These are phyloP conservation scores for Zoysia pacifica DNA, from an alignment of 176 grass and related monocot genomes.

Conservation along the genomic window DNA sequence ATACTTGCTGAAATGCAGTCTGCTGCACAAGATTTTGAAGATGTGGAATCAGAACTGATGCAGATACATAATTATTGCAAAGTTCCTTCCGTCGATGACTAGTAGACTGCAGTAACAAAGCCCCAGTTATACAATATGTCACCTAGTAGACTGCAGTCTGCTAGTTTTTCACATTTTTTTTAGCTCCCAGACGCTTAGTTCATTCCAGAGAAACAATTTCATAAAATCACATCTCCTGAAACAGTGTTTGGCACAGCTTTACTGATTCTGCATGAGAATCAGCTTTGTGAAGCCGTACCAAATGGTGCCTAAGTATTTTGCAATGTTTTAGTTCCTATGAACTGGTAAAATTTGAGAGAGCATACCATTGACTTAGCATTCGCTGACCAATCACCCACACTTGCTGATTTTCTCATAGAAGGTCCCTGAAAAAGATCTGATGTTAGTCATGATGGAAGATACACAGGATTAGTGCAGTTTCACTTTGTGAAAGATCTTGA, in stretches of 20 bases:
- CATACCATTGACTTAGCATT: constrained; percentile 64
- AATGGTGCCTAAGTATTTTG: too few relatives aligned
- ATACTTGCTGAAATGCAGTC: constrained; percentile 95
- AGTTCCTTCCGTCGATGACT: constrained; percentile 62
- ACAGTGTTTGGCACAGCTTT: too few relatives aligned
- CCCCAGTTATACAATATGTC: neutral
- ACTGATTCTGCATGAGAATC: too few relatives aligned
- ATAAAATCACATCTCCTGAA: too few relatives aligned
- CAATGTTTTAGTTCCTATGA: neutral
- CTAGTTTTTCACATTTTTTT: too few relatives aligned
- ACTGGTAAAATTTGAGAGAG: constrained; percentile 25
- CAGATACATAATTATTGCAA: constrained; percentile 59
- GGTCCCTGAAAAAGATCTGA: constrained; percentile 59
- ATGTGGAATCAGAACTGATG: constrained; percentile 83
- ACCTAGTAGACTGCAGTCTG: too few relatives aligned
- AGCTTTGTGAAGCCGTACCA: too few relatives aligned
- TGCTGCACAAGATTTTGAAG: constrained; percentile 97
- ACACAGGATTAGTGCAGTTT: constrained; percentile 19
- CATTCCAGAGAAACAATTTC: too few relatives aligned
- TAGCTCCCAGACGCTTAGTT: too few relatives aligned
- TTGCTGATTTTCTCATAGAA: constrained; percentile 88
- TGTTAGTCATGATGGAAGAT: constrained; percentile 13
- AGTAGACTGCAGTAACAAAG: constrained; percentile 53
- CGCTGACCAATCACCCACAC: constrained; percentile 73
- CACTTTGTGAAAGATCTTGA: constrained; percentile 18